Evolutionary conservation across 1,139 yeast genomes (phyloP).

Genomic region (Yamadazyma pseudoaaseri): DNA sequence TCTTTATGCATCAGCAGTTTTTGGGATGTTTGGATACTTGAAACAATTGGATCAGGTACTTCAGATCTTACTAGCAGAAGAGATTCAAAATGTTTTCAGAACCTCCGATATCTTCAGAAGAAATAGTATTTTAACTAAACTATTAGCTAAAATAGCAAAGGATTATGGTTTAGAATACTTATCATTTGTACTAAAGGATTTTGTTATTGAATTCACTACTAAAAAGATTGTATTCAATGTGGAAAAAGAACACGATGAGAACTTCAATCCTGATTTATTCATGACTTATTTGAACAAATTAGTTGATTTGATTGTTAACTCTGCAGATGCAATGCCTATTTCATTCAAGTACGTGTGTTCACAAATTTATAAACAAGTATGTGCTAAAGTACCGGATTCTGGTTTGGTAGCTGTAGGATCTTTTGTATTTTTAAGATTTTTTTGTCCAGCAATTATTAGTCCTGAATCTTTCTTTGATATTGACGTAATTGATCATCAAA

Average conservation of each 20-base stretch:
- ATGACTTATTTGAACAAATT: conserved; percentile 57
- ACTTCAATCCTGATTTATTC: conserved; percentile 44
- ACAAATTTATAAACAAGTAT: conserved; percentile 65
- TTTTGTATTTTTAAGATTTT: conserved; percentile 76
- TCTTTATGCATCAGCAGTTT: conserved; percentile 63
- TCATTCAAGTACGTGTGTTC: conserved; percentile 76
- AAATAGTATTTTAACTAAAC: conserved; percentile 78
- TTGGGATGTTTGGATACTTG: conserved; percentile 58
- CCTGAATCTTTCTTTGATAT: conserved; percentile 68
- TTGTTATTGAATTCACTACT: conserved; percentile 49
- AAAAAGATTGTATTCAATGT: conserved; percentile 61
- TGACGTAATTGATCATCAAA: conserved; percentile 43
- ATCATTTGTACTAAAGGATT: conserved; percentile 51
- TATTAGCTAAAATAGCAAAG: conserved; percentile 70
- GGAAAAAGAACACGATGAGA: conserved; percentile 43
- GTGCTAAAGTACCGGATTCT: conserved; percentile 65
- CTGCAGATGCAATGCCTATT: conserved; percentile 60
- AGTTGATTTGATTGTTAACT: conserved; percentile 59
- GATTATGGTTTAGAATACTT: conserved; percentile 64
- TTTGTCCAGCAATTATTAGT: conserved; percentile 90
- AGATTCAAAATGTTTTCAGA: conserved; percentile 57
- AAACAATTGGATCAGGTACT: conserved; percentile 56
- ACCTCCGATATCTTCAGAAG: conserved; percentile 75
- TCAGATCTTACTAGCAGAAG: conserved; percentile 56
- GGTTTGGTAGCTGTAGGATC: conserved; percentile 81